Percentiles rank a stretch among this genome's conserved stretches.
These are phyloP conservation scores for Rutstroemia sp. DNA, from an alignment of 2,329 filamentous ascomycete genomes.

Conservation along the genomic window DNA sequence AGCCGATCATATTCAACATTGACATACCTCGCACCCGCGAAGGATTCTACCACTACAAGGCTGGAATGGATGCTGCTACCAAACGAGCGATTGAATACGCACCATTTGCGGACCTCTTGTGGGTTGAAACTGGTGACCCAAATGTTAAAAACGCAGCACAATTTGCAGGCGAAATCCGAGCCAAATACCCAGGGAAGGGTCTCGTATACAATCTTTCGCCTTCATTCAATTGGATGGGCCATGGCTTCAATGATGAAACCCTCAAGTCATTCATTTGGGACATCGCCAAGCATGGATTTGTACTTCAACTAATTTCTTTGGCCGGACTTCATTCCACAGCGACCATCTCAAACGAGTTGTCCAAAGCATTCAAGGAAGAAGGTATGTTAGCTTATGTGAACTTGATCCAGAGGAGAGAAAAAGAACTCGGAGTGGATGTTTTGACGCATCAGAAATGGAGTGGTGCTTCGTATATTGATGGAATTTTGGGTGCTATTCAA, in stretches of 20 bases:
- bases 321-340: slow-evolving; percentile 61
- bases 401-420: slow-evolving; percentile 80
- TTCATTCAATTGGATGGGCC: slow-evolving; percentile 97
- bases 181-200: slow-evolving; percentile 67
- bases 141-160: slow-evolving; percentile 67
- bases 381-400: slow-evolving; percentile 99
- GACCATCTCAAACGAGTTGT: slow-evolving; percentile 63
- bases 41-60: slow-evolving; percentile 85
- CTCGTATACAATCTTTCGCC: slow-evolving; percentile 95
- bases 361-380: slow-evolving; percentile 74
- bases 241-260: slow-evolving; percentile 78
- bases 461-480: slow-evolving; percentile 71
- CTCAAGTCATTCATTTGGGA: slow-evolving; percentile 96
- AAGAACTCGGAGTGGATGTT: slow-evolving; percentile 53
- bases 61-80: slow-evolving; percentile 77
- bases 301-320: slow-evolving; percentile 59
- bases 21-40: slow-evolving; percentile 89
- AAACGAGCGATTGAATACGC: slow-evolving; percentile 90
- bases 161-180: slow-evolving; percentile 71
- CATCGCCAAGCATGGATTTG: slow-evolving; percentile 79
- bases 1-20: slow-evolving; percentile 76
- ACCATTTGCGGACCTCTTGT: slow-evolving; percentile 88
- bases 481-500: slow-evolving; percentile 82
- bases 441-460: slow-evolving; percentile 42
- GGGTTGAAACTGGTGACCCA: slow-evolving; percentile 93